phyloP scores from a whole-genome alignment of 2,329 filamentous ascomycete species.

The Colletotrichum filicis region DNA sequence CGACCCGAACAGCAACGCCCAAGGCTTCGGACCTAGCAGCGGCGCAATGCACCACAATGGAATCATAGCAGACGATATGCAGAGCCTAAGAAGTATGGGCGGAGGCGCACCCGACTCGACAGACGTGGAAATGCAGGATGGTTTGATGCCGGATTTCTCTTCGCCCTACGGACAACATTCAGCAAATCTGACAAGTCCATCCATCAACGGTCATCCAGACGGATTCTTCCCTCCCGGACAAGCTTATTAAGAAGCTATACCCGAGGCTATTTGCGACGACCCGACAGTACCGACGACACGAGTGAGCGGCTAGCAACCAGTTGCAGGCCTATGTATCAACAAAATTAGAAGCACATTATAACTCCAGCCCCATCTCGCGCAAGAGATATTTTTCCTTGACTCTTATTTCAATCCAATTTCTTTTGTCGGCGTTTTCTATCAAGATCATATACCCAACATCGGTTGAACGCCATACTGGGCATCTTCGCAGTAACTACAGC shows the following conservation, averaged over 20 bases:
- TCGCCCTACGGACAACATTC: slow-evolving; percentile 32
- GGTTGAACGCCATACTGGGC: slow-evolving; percentile 14
- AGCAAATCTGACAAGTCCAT: slow-evolving; percentile 21
- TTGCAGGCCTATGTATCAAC: neutral
- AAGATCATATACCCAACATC: slow-evolving; percentile 33
- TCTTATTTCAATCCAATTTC: neutral
- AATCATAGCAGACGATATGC: slow-evolving; percentile 50
- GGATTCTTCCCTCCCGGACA: slow-evolving; percentile 28
- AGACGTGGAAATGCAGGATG: slow-evolving; percentile 50
- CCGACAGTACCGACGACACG: neutral
- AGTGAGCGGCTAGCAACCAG: neutral
- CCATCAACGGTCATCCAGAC: slow-evolving; percentile 15
- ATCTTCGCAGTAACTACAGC: neutral
- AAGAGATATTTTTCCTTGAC: slow-evolving; percentile 17
- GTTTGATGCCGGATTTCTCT: slow-evolving; percentile 42
- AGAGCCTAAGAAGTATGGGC: slow-evolving; percentile 47
- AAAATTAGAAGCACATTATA: neutral
- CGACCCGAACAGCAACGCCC: slow-evolving; percentile 22
- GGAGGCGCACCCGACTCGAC: slow-evolving; percentile 41
- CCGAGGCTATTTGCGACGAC: neutral
- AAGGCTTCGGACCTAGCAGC: slow-evolving; percentile 19
- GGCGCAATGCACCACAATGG: slow-evolving; percentile 38
- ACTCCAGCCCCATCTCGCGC: slow-evolving; percentile 19
- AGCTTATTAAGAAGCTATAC: slow-evolving; percentile 10
- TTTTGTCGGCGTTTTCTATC: slow-evolving; percentile 18